phyloP scores from a whole-genome alignment of 2,329 filamentous ascomycete genomes.

The Diaporthe citrichinensis region DNA sequence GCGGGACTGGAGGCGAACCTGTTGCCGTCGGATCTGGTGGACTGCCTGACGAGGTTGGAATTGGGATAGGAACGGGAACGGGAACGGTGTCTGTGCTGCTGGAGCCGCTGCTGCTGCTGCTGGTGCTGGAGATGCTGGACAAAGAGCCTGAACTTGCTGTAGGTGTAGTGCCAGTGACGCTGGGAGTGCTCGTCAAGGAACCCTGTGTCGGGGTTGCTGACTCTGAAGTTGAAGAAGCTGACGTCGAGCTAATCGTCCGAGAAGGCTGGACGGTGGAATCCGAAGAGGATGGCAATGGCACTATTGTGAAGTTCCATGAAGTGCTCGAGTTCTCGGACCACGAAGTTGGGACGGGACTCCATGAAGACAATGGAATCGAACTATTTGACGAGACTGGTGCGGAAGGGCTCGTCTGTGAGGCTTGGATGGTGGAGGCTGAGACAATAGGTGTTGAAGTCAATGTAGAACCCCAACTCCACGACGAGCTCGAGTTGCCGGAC shows the following conservation, averaged over 20 bases:
- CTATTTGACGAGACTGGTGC: background rate
- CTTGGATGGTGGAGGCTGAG: background rate
- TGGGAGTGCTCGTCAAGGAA: background rate
- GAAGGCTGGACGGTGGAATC: background rate
- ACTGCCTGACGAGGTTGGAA: no score
- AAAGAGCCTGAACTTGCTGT: background rate
- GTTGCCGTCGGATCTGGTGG: no score
- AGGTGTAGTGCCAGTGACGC: background rate
- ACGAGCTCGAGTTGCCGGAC: background rate
- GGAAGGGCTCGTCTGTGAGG: background rate
- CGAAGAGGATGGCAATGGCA: background rate
- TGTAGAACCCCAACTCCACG: background rate
- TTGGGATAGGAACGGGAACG: background rate
- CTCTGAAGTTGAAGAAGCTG: background rate
- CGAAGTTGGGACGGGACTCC: background rate
- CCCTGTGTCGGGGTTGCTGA: background rate
- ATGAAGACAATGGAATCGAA: no score
- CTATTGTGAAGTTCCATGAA: background rate
- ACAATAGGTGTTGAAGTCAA: background rate
- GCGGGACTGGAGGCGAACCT: no score
- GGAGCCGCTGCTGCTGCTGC: background rate
- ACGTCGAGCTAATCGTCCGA: background rate
- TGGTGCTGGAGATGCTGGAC: no score
- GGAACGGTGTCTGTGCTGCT: background rate
- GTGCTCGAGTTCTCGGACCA: background rate